These are phyloP conservation scores for Pistacia atlantica DNA, from an alignment of 345 rosid species.

Conservation along the genomic window DNA sequence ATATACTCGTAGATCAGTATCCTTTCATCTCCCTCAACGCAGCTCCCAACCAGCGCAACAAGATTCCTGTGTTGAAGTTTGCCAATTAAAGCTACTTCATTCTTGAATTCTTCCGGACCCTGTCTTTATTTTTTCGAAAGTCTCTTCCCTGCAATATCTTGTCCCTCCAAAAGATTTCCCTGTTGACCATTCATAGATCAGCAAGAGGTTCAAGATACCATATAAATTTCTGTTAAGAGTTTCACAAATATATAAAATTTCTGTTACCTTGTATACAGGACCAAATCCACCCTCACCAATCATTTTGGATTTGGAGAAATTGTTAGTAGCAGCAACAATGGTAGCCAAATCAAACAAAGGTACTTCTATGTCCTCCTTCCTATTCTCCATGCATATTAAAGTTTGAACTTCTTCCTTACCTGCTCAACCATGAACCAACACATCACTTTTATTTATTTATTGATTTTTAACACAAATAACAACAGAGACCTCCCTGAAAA, in stretches of 20 bases:
- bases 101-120: constrained; percentile 40
- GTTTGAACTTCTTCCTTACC: not conserved
- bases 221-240: not conserved
- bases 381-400: not conserved
- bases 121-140: constrained; percentile 38
- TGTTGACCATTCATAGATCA: not conserved
- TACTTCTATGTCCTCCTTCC: constrained; percentile 26
- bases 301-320: constrained; percentile 30
- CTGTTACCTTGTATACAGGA: constrained; percentile 30
- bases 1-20: constrained; percentile 38
- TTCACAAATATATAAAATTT: not conserved
- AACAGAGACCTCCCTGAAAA: not conserved
- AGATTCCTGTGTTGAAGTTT: constrained; percentile 52
- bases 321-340: constrained; percentile 34
- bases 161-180: constrained; percentile 30
- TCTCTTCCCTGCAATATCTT: constrained; percentile 48
- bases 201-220: not conserved
- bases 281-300: constrained; percentile 53
- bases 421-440: not conserved
- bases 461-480: too few species aligned
- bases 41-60: constrained; percentile 39
- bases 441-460: not conserved
- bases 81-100: constrained; percentile 36
- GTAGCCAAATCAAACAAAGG: constrained; percentile 29
- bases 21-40: constrained; percentile 36